Evolutionary conservation across 192 early-diverging fungal genomes (phyloP), one percentile per base, ranked within the genome.

Genomic region (Ambispora gerdemannii): DNA sequence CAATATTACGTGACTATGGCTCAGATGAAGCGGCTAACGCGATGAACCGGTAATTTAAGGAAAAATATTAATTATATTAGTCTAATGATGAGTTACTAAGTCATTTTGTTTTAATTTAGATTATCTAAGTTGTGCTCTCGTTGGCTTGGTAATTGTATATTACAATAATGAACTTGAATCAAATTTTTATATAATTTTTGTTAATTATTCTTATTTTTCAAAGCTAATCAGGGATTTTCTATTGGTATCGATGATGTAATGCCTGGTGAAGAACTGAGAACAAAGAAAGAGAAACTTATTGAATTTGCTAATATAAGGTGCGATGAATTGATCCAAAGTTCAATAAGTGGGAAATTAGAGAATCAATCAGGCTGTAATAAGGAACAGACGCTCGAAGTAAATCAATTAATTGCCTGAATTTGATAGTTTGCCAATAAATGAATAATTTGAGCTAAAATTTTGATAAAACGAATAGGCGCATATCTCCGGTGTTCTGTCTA

Each of bases 211-310:
- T 19, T 25, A 62, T 75, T 4, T 64, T 59, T 52, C 17, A 47
- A 67, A 80, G 91, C 89, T 0, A 93, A 96, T 74, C 87, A 89
- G 63, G 98, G 98, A 50, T 98, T 99, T 76, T 97, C 95, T 3
- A 98, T 99, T 65, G 98, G 98, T 52, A 95, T 99, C 50, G 92
- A 93, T 67, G 98, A 99, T 83, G 96, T 99, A 25, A 92, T 88
- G 61, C 94, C 98, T 2, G 92, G 92, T 13, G 80, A 82, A n/a
- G 76, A 79, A 50, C 84, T 99, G 36, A 71, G 86, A 3, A 76
- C 82, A 33, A 87, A 88, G 74, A 99, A 97, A 80, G 88, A 95
- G 58, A 75, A 81, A 1, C 80, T 88, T 25, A 91, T 98, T 59
- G 67, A 76, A n/a, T 81, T 84, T 4, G 96, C 93, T 2, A 97